Conservation (phyloP, 495 filamentous ascomycete species). For the Penicillium flavigenum region DNA sequence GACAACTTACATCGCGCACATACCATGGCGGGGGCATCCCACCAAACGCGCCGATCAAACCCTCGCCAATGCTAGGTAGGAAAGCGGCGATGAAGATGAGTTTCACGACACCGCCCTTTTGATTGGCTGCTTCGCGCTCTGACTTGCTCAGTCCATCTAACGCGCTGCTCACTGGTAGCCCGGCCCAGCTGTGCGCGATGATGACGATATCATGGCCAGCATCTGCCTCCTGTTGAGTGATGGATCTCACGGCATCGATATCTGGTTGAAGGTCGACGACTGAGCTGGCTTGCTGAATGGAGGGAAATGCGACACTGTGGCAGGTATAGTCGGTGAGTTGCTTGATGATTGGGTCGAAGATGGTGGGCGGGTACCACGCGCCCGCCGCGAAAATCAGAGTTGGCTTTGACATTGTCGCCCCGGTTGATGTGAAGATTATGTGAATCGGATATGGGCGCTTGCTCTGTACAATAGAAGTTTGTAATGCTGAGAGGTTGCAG, state of each 20-base stretch:
- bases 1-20: conserved; percentile 35
- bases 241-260: conserved; percentile 27
- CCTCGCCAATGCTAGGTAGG: conserved; percentile 36
- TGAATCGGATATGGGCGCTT: neutral
- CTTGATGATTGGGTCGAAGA: conserved; percentile 32
- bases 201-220: conserved; percentile 39
- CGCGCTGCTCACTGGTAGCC: conserved; percentile 49
- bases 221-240: conserved; percentile 28
- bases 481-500: conserved; percentile 5
- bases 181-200: conserved; percentile 50
- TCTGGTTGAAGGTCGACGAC: conserved; percentile 33
- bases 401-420: conserved; percentile 28
- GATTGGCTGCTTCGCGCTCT: conserved; percentile 31
- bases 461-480: neutral
- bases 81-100: conserved; percentile 48
- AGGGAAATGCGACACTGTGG: conserved; percentile 35
- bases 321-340: conserved; percentile 26
- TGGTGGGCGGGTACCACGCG: conserved; percentile 38
- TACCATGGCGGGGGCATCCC: conserved; percentile 38
- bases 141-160: conserved; percentile 45
- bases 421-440: neutral
- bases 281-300: conserved; percentile 28
- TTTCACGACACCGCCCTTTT: conserved; percentile 45
- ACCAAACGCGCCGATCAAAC: conserved; percentile 37
- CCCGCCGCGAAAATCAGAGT: conserved; percentile 38